Percentiles rank a stretch among this genome's conserved stretches.
Conservation (phyloP, 306 rosid species). For the Gastrolobium bilobum region DNA sequence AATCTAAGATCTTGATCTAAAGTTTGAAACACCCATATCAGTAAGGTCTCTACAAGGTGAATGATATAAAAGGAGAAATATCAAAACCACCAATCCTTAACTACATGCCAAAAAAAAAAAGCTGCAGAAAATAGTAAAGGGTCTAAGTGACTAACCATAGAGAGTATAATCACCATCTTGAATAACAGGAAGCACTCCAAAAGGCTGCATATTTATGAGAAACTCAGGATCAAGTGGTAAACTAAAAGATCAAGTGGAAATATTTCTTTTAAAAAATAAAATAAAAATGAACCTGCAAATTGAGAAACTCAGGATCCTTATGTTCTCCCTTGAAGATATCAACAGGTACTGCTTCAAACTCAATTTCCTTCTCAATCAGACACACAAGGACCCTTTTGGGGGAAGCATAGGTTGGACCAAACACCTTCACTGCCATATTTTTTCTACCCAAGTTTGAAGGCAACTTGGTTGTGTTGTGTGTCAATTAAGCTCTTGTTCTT, state of each 20-base stretch:
- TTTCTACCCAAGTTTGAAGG: too few relatives aligned
- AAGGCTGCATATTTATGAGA: slow-evolving; percentile 52
- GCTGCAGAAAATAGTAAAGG: not conserved
- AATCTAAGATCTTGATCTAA: not conserved
- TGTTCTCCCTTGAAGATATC: slow-evolving; percentile 50
- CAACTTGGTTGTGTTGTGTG: too few relatives aligned
- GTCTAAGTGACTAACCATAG: slow-evolving; percentile 49
- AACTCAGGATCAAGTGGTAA: not conserved
- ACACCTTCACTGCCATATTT: slow-evolving; percentile 55
- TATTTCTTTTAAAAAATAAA: not conserved
- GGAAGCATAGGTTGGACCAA: slow-evolving; percentile 49
- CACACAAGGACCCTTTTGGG: slow-evolving; percentile 53
- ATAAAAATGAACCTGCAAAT: too few relatives aligned
- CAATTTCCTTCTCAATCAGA: slow-evolving; percentile 52
- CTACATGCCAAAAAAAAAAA: not conserved
- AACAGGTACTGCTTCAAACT: slow-evolving; percentile 48
- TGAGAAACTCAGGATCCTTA: not conserved
- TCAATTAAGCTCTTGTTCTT: too few relatives aligned
- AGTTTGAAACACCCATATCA: slow-evolving; percentile 2
- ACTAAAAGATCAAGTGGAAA: too few relatives aligned
- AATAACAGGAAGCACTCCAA: slow-evolving; percentile 62
- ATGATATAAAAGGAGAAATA: not conserved
- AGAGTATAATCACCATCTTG: slow-evolving; percentile 67
- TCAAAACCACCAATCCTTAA: not conserved
- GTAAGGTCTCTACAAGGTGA: not conserved